Evolutionary conservation across 768 basidiomycete species (phyloP).

Genomic region (Pholiota conissans): DNA sequence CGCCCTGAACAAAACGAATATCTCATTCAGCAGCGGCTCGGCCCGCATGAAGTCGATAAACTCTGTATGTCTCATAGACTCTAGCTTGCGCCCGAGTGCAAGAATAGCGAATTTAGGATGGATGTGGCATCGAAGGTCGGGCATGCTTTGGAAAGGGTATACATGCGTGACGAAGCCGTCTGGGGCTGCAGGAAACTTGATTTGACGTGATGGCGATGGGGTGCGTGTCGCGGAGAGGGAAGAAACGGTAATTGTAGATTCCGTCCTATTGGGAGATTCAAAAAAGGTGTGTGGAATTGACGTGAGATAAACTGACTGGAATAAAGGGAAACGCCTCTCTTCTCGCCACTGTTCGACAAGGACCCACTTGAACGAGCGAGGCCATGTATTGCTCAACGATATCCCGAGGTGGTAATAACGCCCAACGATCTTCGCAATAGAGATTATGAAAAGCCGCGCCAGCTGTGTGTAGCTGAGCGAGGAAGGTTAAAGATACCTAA

Average conservation of each 20-base stretch:
- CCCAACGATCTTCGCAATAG: not conserved
- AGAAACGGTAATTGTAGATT: not conserved
- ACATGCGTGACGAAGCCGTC: not conserved
- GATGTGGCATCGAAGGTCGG: conserved; percentile 13
- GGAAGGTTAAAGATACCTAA: not conserved
- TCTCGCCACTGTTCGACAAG: not conserved
- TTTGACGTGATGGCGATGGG: not conserved
- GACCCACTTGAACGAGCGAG: not conserved
- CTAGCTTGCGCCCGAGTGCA: conserved; percentile 8
- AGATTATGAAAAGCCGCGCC: not conserved
- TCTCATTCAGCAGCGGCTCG: no score
- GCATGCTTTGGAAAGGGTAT: conserved; percentile 13
- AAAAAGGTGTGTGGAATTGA: not conserved
- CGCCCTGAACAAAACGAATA: no score
- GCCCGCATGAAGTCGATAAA: no score
- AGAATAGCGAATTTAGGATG: conserved; percentile 19
- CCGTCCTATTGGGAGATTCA: not conserved
- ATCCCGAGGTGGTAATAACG: not conserved
- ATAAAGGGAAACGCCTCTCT: not conserved
- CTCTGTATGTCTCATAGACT: not conserved
- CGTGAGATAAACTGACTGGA: not conserved
- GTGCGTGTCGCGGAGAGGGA: not conserved
- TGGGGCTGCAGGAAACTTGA: not conserved
- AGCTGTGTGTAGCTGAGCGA: no score
- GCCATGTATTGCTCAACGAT: not conserved